Evolutionary conservation across 768 basidiomycete species (phyloP), one percentile per base, ranked within the genome.

Genomic region (Hygrophorus pudorinus): DNA sequence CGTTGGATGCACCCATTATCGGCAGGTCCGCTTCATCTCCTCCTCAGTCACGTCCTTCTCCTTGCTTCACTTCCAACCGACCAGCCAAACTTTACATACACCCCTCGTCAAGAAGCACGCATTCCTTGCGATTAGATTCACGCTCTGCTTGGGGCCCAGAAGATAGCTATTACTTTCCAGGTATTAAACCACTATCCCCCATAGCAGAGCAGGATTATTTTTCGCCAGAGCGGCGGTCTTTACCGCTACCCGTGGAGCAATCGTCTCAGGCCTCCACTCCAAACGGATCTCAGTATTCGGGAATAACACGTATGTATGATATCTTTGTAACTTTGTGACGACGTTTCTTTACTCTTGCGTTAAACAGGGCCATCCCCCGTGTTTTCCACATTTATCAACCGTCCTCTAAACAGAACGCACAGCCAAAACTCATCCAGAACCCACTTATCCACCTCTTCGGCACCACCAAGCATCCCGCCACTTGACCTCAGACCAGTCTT

Each of bases 131-230:
- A 28, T 58, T 66, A 12, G 66, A 71, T 20, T 42, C 57, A 16
- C 57, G 55, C 27, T 49, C 40, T 54, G 52, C 40, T n/a, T 42
- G 51, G 45, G 54, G 41, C 38, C 60, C 61, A 4, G 65, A 68
- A 42, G 59, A 65, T 1, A 64, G 64, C 3, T 65, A 66, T 38
- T 57, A 57, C 45, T 67, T 68, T 40, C 66, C 68, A 2, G 47
- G 45, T 70, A 65, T 61, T 18, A 68, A 67, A 55, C 79, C 72
- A 36, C 69, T 83, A 30, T 81, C 81, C 1, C 80, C 82, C 0
- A 82, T 84, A 32, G 69, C 68, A 7, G 82, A 83, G 59, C 73
- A 73, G 50, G 76, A 81, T 43, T 80, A 80, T 52, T 55, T 76
- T 44, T 76, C 78, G 5, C 76, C 76, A 0, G 66, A 68, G 39